Base-by-base conservation (phyloP, 768 basidiomycete species). In the Agaricus bisporus region DNA sequence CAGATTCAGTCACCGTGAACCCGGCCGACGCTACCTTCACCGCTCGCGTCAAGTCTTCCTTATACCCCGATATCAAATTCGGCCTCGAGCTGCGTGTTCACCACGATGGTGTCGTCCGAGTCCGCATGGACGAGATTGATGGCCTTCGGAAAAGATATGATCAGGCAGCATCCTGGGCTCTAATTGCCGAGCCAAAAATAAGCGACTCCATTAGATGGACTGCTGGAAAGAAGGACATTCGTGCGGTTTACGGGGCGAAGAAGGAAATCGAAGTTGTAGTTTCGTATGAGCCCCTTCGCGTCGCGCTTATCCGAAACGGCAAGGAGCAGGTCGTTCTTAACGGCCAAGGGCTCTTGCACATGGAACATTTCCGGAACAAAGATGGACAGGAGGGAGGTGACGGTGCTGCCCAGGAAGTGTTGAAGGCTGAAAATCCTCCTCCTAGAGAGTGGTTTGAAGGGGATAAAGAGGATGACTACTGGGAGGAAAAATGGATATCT, bases 301-400 rank as follows among this genome's bases (percentile, higher is more conserved):
- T 98, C 37, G 77, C 80, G 1, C 76, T 97, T 57, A 73, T 81
- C 42, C 79, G 85, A 32, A 76, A 81, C 53, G 91, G 90, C 2
- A 84, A 82, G 64, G 86, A 88, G 54, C 88, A 97, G 63, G 77
- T 99, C 46, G 85, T 93, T 8, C 68, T 99, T 35, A 99, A 99
- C 62, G 92, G 90, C 2, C 78, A 83, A 38, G 90, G 91, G 1
- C 76, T 99, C 28, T 74, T 99, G 58, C 95, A 98, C 60, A 95
- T 99, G 95, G 97, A 99, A 64, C 97, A 98, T 68, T 98, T 95
- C 77, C 88, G 91, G 61, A 76, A 75, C 7, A 70, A 75, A 48
- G 74, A 77, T 67, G 56, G 73, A n/a, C 64, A 58, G 9, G 68
- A 69, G 41, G 80, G 78, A 52, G 76, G 74, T 10, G 69, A 78